Base-by-base conservation (phyloP, 192 early-diverging fungal genomes). In the Thamnidium elegans region DNA sequence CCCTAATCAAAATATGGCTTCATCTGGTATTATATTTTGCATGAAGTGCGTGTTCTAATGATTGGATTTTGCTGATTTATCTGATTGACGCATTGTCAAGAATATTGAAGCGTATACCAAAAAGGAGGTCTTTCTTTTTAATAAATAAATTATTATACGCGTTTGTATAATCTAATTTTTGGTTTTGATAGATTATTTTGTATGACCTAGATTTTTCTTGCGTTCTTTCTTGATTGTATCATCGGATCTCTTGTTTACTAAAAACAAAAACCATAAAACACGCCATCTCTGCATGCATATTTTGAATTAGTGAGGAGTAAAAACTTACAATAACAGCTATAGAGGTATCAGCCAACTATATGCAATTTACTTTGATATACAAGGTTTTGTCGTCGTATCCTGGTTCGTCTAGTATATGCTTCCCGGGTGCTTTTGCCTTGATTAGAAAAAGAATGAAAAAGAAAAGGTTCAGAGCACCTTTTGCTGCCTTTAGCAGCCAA, bases 21-120 rank as follows among this genome's bases (percentile, higher is more conserved):
- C 89, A 32, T 89, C 90, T 0, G 89, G 90, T 94, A 68, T 90
- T 89, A 76, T 90, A 94, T 78, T 94, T 94, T 39, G 92, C 92
- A 68, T 94, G 92, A 3, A 94, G 82, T 10, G 90, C 78, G 71
- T 94, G 79, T 17, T 81, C 72, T 17, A 87, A 67, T 17, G 79
- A 63, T 66, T 92, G 92, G 1, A 87, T 89, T 58, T 89, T 77
- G 70, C 92, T 94, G 76, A 94, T 68, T 94, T 94, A 54, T 74
- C 66, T 14, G 87, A 79, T 68, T 94, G 92, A 7, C 88, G 81
- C 88, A 92, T 91, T 87, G 92, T 92, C 43, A 79, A 65, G 89
- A 81, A 71, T 94, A 88, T 63, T 94, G 88, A 26, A 94, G 75
- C 60, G 91, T 89, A 63, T n/a, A 92, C 90, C 90, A 66, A 31